Evolutionary conservation across 495 filamentous ascomycete species (phyloP), one percentile per base, ranked within the genome.

Genomic region (Aspergillus indologenus): DNA sequence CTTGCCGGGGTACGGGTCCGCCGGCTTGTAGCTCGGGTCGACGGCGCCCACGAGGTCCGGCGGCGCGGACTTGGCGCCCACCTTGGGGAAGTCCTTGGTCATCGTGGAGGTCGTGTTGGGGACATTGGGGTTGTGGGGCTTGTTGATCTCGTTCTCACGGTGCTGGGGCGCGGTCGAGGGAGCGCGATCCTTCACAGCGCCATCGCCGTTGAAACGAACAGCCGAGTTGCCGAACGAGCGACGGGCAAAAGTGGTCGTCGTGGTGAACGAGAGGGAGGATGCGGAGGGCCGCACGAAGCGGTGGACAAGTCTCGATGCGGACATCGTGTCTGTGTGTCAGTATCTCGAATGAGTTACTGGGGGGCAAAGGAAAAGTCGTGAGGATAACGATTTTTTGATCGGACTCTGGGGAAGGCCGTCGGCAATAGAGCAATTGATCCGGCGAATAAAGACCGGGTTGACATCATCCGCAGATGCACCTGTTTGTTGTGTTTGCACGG

Each of bases 41-140:
- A 82, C 79, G 21, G 78, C 78, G 53, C 71, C 80, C 52, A 87
- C 62, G 50, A 88, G 68, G 63, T 89, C 87, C 1, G 87, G 86
- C 0, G 85, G 85, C 3, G 84, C 59, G 5, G 77, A 76, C 58
- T 83, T 76, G 22, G 72, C 69, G 47, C 86, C 86, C 29, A 84
- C 75, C 49, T 71, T 80, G 22, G 83, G 86, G 74, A 83, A 85
- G 57, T 83, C 78, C 64, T 87, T 84, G 19, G 79, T 79, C 66
- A 87, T 82, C 15, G 85, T 87, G 20, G 80, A 83, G 18, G 79
- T 87, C 15, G 83, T 86, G 63, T 86, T 86, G 5, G 85, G 83
- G 54, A 88, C 72, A 61, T 81, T 75, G 45, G 83, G 85, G 60
- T 86, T 87, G n/a, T 79, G 68, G 0, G 80, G 66, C 69, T 83